Evolutionary conservation across 1,139 yeast genomes (phyloP), one percentile per base, ranked within the genome.

Genomic region (Eremothecium cymbalariae): DNA sequence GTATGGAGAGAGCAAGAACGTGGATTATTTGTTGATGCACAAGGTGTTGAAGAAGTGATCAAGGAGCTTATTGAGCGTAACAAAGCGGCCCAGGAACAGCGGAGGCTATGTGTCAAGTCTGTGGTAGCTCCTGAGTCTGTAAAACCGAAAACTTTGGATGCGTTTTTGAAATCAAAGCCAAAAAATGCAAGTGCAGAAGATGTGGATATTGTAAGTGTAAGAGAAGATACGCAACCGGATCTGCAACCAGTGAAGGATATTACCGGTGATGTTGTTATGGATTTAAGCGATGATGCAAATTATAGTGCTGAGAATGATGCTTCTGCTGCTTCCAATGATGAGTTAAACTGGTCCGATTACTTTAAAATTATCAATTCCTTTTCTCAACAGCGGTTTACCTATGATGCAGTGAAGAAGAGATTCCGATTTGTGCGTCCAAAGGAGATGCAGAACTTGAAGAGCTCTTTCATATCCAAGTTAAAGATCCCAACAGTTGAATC

Each of bases 1-100:
- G 51, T 72, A 4, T 90, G 98, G 98, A 85, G 85, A 50, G 77
- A 72, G 32, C 94, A 86, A 51, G 95, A 85, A 40, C 64, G 93
- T 26, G 96, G 95, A 0, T 51, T 85, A 9, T 88, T 88, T 47
- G 67, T 90, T 2, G 95, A 85, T 50, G 85, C 86, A 1, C 72
- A 67, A 3, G 82, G 85, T 2, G 67, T 86, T 16, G 59, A 63
- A 2, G 73, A 71, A 27, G 77, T 86, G 2, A 63, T 86, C 16
- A 68, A 70, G 37, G 95, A 82, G 49, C 54, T 70, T 21, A 61
- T 43, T 36, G 60, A 49, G 31, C 47, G 53, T 40, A 49, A 49
- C 20, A 49, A 42, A 38, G 42, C 45, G 8, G 30, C 30, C 11
- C 35, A 38, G 26, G 34, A 32, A 6, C 41, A 30, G 18, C 36